Evolutionary conservation across 1,139 yeast species (phyloP).

Genomic region (Wickerhamiella pararugosa): DNA sequence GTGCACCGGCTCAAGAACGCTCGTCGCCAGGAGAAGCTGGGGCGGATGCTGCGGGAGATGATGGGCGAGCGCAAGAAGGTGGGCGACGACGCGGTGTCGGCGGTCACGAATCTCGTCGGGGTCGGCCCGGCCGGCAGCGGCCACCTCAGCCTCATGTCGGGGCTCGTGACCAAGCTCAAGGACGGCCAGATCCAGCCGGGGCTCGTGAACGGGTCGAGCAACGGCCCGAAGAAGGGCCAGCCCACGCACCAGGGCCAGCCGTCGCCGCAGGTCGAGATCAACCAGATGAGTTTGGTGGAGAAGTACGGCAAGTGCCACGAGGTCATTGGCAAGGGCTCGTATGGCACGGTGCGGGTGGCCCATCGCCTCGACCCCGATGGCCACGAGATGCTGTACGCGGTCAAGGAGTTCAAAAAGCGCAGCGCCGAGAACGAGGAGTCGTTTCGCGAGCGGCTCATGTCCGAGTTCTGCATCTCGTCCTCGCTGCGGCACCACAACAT

Average conservation of each 20-base stretch:
- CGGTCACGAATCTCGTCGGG: slow-evolving; percentile 52
- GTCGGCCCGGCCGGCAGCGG: slow-evolving; percentile 5
- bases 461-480: slow-evolving; percentile 77
- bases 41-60: slow-evolving; percentile 76
- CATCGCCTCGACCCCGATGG: slow-evolving; percentile 29
- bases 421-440: slow-evolving; percentile 41
- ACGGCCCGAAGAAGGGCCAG: slow-evolving; percentile 6
- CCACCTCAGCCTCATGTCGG: slow-evolving; percentile 67
- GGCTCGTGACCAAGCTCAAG: slow-evolving; percentile 34
- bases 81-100: slow-evolving; percentile 69
- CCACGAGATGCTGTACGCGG: slow-evolving; percentile 51
- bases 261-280: slow-evolving; percentile 6
- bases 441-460: slow-evolving; percentile 58
- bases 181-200: slow-evolving; percentile 15
- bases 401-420: slow-evolving; percentile 57
- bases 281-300: slow-evolving; percentile 32
- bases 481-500: slow-evolving; percentile 68
- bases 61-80: slow-evolving; percentile 48
- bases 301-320: slow-evolving; percentile 73
- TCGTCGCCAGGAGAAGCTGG: slow-evolving; percentile 77
- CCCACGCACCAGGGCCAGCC: slow-evolving; percentile 5
- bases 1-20: slow-evolving; percentile 67
- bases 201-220: slow-evolving; percentile 12
- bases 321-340: slow-evolving; percentile 71
- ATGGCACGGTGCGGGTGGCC: slow-evolving; percentile 67